These are phyloP conservation scores for Fusarium penzigii DNA, from an alignment of 2,329 filamentous ascomycete species.

Conservation along the genomic window DNA sequence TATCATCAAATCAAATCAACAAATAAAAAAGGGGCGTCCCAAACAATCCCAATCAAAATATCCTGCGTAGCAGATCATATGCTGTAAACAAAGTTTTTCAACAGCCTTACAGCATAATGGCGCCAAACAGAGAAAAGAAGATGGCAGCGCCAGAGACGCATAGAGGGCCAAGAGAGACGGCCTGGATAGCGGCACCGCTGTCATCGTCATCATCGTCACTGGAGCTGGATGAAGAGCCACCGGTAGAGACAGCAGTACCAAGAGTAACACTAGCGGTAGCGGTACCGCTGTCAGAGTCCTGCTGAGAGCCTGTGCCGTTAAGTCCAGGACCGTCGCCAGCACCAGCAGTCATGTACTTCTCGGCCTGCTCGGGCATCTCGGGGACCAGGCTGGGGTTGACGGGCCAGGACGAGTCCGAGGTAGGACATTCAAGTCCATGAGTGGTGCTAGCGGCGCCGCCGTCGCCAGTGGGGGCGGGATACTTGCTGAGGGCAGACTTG, in stretches of 20 bases:
- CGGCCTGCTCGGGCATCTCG: constrained; percentile 50
- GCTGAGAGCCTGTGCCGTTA: constrained; percentile 54
- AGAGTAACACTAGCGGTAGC: constrained; percentile 44
- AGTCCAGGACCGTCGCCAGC: constrained; percentile 57
- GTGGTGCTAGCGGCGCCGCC: constrained; percentile 52
- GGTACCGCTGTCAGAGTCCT: constrained; percentile 47
- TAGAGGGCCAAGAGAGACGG: constrained; percentile 35
- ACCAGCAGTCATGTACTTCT: constrained; percentile 55
- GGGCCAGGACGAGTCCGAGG: constrained; percentile 50
- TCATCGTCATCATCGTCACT: constrained; percentile 32
- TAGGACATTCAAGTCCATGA: constrained; percentile 50
- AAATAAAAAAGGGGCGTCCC: background rate
- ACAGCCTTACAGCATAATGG: constrained; percentile 40
- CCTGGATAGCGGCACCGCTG: constrained; percentile 32
- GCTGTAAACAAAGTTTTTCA: background rate
- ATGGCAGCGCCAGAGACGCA: constrained; percentile 38
- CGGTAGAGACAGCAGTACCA: constrained; percentile 33
- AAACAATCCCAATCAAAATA: constrained; percentile 1
- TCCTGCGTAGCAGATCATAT: too few relatives aligned
- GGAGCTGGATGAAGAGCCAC: constrained; percentile 8
- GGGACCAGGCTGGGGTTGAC: constrained; percentile 53
- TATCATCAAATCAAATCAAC: too few relatives aligned
- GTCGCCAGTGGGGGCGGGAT: constrained; percentile 52
- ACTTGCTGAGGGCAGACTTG: constrained; percentile 47
- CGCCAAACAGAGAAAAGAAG: constrained; percentile 41